Conservation (phyloP, 164 flowering plant genomes). For the Magnolia changhungtana region DNA sequence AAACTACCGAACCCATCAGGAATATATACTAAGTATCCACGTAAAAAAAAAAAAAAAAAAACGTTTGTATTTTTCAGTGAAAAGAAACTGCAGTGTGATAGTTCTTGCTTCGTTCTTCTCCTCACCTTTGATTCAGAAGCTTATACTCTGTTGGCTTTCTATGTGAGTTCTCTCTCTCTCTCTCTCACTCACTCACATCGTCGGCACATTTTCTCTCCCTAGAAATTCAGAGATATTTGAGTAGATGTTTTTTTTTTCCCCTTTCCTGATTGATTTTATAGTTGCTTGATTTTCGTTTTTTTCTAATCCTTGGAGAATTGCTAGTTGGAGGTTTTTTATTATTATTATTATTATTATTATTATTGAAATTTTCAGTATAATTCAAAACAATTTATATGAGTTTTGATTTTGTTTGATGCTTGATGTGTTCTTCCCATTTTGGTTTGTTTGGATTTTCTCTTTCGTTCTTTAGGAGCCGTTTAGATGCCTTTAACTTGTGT, state of each 20-base stretch:
- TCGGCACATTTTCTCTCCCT: too few relatives aligned
- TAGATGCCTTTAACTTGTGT: too few relatives aligned
- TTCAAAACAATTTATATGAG: not conserved
- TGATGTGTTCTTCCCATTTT: not conserved
- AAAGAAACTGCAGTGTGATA: too few relatives aligned
- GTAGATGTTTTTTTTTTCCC: not conserved
- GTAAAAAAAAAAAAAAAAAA: too few relatives aligned
- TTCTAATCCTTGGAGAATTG: not conserved
- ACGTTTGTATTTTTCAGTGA: too few relatives aligned
- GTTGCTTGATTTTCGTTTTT: not conserved
- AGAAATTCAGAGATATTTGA: not conserved
- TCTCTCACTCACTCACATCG: not conserved
- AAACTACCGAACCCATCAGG: too few relatives aligned
- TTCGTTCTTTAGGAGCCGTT: not conserved
- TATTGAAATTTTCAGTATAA: too few relatives aligned
- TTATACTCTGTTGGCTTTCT: not conserved
- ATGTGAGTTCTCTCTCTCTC: not conserved
- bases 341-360: not conserved
- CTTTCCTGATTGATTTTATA: not conserved
- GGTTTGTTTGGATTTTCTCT: not conserved
- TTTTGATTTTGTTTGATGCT: not conserved
- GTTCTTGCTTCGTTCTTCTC: too few relatives aligned
- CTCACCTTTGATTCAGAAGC: not conserved
- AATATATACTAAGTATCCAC: too few relatives aligned
- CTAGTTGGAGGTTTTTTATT: not conserved